phyloP scores from a whole-genome alignment of 495 filamentous ascomycete species.

The Penicillium canescens region DNA sequence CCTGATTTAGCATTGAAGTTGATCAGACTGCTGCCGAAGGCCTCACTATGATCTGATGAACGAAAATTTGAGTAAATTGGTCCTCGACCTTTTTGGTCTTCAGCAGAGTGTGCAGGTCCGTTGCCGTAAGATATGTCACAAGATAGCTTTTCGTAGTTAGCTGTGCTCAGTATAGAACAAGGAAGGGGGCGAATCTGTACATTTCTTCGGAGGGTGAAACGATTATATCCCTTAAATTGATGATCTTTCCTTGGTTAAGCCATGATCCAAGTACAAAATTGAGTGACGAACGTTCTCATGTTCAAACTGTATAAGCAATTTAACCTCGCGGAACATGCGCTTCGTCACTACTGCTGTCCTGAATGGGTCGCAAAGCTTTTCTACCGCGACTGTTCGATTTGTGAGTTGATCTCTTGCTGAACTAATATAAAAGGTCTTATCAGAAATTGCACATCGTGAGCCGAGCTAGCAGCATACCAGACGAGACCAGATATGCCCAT shows the following conservation, averaged over 20 bases:
- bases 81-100: slow-evolving; percentile 86
- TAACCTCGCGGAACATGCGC: slow-evolving; percentile 86
- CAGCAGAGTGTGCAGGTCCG: slow-evolving; percentile 84
- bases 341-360: slow-evolving; percentile 88
- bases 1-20: neutral
- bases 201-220: slow-evolving; percentile 93
- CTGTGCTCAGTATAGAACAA: slow-evolving; percentile 22
- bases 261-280: neutral
- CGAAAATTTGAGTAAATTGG: slow-evolving; percentile 93
- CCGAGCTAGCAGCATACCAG: slow-evolving; percentile 60
- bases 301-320: slow-evolving; percentile 82
- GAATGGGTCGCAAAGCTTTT: slow-evolving; percentile 97
- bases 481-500: slow-evolving; percentile 93
- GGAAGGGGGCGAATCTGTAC: slow-evolving; percentile 46
- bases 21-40: slow-evolving; percentile 18
- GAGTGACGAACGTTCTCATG: slow-evolving; percentile 74
- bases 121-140: slow-evolving; percentile 89
- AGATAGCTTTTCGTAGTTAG: slow-evolving; percentile 58
- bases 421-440: slow-evolving; percentile 40
- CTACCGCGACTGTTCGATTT: slow-evolving; percentile 81
- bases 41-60: slow-evolving; percentile 86
- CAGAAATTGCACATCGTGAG: neutral
- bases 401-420: slow-evolving; percentile 89
- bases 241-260: slow-evolving; percentile 58
- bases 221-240: slow-evolving; percentile 91